Percentiles rank a stretch among this genome's conserved stretches.
Conservation (phyloP, 2,329 filamentous ascomycete species). For the Parafenestella ontariensis region DNA sequence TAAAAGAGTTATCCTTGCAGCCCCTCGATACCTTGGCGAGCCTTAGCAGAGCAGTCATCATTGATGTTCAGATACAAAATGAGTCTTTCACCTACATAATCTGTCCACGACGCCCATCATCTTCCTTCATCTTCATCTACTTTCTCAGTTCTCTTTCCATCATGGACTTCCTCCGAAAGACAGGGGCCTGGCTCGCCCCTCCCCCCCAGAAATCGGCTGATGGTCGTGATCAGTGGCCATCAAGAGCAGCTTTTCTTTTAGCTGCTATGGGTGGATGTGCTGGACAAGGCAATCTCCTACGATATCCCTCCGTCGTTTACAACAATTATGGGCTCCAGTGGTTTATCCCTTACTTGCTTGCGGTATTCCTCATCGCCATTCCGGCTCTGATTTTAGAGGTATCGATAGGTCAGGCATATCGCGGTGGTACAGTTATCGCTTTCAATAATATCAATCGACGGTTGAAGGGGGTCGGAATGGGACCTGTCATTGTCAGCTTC, state of each 20-base stretch:
- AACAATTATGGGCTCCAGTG: constrained; percentile 67
- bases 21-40: constrained; percentile 22
- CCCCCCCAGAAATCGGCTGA: constrained; percentile 47
- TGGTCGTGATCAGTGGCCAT: constrained; percentile 63
- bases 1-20: constrained; percentile 13
- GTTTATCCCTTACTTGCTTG: constrained; percentile 66
- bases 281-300: constrained; percentile 64
- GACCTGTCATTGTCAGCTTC: constrained; percentile 58
- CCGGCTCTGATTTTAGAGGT: constrained; percentile 65
- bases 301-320: constrained; percentile 66
- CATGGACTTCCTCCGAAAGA: constrained; percentile 28
- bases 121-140: background rate
- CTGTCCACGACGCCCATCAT: constrained; percentile 1
- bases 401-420: constrained; percentile 60
- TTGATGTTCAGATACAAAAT: constrained; percentile 27
- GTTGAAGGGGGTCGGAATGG: constrained; percentile 62
- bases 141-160: background rate
- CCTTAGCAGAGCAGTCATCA: background rate
- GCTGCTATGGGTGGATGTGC: constrained; percentile 66
- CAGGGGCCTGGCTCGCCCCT: constrained; percentile 44
- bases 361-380: constrained; percentile 63
- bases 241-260: constrained; percentile 62
- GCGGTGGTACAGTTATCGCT: constrained; percentile 62
- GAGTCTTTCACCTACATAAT: background rate
- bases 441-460: constrained; percentile 60